Percentiles rank a stretch among this genome's conserved stretches.
Evolutionary conservation across 257 asterid species (phyloP).

Genomic region (Salvia rosmarinus): DNA sequence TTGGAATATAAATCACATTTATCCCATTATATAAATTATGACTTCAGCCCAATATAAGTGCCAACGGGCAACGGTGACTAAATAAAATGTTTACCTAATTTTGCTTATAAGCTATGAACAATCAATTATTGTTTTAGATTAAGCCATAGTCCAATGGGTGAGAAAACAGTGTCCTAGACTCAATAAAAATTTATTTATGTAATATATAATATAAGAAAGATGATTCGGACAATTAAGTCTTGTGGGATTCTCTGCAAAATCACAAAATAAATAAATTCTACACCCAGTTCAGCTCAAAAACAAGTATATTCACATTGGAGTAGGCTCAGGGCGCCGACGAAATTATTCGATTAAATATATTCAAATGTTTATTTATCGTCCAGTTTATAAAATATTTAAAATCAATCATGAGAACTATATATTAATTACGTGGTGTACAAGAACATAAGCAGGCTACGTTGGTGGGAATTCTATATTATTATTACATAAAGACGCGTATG

Average conservation of each 20-base stretch:
- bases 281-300: constrained; percentile 25
- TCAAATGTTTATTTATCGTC: not conserved
- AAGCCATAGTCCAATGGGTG: not conserved
- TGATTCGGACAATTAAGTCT: constrained; percentile 41
- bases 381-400: not conserved
- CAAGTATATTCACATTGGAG: constrained; percentile 34
- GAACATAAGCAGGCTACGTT: not conserved
- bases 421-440: constrained; percentile 15
- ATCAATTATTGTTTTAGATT: constrained; percentile 10
- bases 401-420: constrained; percentile 35
- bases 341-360: constrained; percentile 12
- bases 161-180: not conserved
- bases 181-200: not conserved
- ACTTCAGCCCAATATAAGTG: not conserved
- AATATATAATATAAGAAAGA: not conserved
- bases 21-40: not conserved
- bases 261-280: constrained; percentile 4
- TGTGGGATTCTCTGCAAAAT: constrained; percentile 17
- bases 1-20: too few species aligned
- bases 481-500: constrained; percentile 21
- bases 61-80: not conserved
- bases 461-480: not conserved
- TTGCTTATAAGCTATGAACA: constrained; percentile 27
- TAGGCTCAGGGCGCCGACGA: constrained; percentile 32
- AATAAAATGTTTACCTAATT: not conserved